Conservation (phyloP, 2,329 filamentous ascomycete genomes). For the Sarocladium oryzae region DNA sequence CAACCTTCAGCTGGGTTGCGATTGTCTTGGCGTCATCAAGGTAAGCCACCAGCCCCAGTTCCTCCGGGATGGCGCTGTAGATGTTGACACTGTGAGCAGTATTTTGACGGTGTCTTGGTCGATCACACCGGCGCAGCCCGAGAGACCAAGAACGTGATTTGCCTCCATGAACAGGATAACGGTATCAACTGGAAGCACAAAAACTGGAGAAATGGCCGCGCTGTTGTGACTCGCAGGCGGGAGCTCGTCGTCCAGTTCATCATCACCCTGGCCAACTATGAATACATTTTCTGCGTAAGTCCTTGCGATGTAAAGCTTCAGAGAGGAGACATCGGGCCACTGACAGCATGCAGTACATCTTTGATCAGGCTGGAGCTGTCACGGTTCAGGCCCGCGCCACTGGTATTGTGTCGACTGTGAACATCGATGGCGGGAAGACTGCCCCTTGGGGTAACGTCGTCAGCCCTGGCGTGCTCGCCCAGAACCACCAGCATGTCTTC, state of each 20-base stretch:
- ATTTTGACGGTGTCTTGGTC: constrained; percentile 29
- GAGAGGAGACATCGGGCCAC: no score
- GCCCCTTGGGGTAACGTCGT: constrained; percentile 56
- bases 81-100: constrained; percentile 16
- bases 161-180: constrained; percentile 27
- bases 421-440: constrained; percentile 47
- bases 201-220: constrained; percentile 50
- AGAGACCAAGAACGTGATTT: constrained; percentile 36
- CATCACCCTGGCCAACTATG: constrained; percentile 58
- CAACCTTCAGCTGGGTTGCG: constrained; percentile 59
- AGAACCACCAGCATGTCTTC: constrained; percentile 64
- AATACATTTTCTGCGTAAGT: constrained; percentile 35
- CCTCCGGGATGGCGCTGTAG: neutral
- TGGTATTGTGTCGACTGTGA: constrained; percentile 37
- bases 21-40: constrained; percentile 59
- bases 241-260: constrained; percentile 55
- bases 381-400: constrained; percentile 26
- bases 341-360: no score
- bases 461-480: constrained; percentile 51
- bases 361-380: constrained; percentile 45
- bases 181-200: constrained; percentile 58
- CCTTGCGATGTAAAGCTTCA: neutral
- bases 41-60: constrained; percentile 9
- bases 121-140: constrained; percentile 26
- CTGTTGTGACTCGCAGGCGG: constrained; percentile 47